Base-by-base conservation (phyloP, 2,329 filamentous ascomycete genomes). In the Cercospora sp. region DNA sequence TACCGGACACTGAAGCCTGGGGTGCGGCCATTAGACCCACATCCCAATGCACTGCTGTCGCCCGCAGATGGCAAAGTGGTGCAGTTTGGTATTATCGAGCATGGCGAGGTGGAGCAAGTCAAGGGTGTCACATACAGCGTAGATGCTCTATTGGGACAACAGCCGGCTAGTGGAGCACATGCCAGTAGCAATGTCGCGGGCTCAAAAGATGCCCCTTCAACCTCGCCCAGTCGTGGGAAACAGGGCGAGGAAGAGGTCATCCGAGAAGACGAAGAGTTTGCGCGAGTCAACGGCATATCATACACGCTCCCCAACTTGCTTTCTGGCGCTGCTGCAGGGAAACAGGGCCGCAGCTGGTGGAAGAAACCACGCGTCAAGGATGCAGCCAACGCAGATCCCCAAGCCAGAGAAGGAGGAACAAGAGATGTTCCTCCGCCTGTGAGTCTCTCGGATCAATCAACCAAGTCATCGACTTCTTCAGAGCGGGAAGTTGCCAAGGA, bases 81-180 rank as follows among this genome's bases (percentile, higher is more conserved):
- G 28, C 94, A 98, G 75, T 97, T 93, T 74, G 95, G 95, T 10
- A 89, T 89, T 74, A 97, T 99, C 66, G 91, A 96, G 76, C 89
- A 94, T 75, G 94, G 94, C 59, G 93, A 97, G 77, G 96, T 99
- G 53, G 95, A 99, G 80, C 95, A 99, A 82, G 94, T 99, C 71
- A 99, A 99, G 82, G 95, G 95, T 69, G 95, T 99, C 86, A 99
- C 95, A 0, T 99, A 99, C 81, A 97, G 90, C 73, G 87, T 99
- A 65, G 95, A 99, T 78, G 94, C 95, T 7, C 86, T 99, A 1
- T 86, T 99, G 1, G 95, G 95, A 62, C 80, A 80, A 72, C 67
- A 79, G 65, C 73, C 78, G 68, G 70, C 89, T 87, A 71, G 83
- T 84, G 69, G 87, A 85, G 5, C 66, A 34, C 62, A 76, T 28